A percentile compares a stretch with the other conserved stretches of the same genome.
Evolutionary conservation across 345 rosid species (phyloP).

Genomic region (Pistacia atlantica): DNA sequence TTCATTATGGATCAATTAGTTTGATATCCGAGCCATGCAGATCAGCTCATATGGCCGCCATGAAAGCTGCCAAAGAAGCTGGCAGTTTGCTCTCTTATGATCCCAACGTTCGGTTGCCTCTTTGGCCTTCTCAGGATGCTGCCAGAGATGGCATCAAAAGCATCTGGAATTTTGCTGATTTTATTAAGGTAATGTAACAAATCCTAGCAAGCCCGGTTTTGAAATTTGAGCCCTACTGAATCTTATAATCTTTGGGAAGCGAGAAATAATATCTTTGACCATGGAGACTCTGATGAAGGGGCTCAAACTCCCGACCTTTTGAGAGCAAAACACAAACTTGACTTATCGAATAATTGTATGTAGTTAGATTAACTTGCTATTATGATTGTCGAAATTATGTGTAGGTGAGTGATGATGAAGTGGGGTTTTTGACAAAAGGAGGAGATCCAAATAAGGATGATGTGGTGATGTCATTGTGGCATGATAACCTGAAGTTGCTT

Average conservation of each 20-base stretch:
- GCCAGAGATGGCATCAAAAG: slow-evolving; percentile 64
- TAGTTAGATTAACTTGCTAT: too few relatives aligned
- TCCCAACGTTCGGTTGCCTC: slow-evolving; percentile 68
- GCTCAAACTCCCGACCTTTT: too few relatives aligned
- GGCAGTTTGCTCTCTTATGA: slow-evolving; percentile 64
- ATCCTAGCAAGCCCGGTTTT: too few relatives aligned
- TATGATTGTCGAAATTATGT: not conserved
- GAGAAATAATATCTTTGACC: too few relatives aligned
- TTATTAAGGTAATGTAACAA: slow-evolving; percentile 46
- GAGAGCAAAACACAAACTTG: too few relatives aligned
- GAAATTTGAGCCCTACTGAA: too few relatives aligned
- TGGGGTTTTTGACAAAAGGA: slow-evolving; percentile 48
- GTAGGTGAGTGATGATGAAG: slow-evolving; percentile 67
- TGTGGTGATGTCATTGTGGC: slow-evolving; percentile 52
- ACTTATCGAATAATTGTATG: too few relatives aligned
- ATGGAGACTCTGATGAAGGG: too few relatives aligned
- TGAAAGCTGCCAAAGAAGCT: slow-evolving; percentile 65
- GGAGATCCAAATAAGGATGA: slow-evolving; percentile 61
- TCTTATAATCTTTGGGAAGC: too few relatives aligned
- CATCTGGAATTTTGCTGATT: slow-evolving; percentile 66
- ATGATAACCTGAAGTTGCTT: slow-evolving; percentile 59
- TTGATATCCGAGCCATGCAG: slow-evolving; percentile 71
- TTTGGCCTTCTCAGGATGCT: slow-evolving; percentile 63
- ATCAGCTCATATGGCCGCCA: slow-evolving; percentile 68
- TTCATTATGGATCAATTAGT: slow-evolving; percentile 79